Base-by-base conservation (phyloP, 164 flowering plant species). In the Kalanchoe fedtschenkoi region DNA sequence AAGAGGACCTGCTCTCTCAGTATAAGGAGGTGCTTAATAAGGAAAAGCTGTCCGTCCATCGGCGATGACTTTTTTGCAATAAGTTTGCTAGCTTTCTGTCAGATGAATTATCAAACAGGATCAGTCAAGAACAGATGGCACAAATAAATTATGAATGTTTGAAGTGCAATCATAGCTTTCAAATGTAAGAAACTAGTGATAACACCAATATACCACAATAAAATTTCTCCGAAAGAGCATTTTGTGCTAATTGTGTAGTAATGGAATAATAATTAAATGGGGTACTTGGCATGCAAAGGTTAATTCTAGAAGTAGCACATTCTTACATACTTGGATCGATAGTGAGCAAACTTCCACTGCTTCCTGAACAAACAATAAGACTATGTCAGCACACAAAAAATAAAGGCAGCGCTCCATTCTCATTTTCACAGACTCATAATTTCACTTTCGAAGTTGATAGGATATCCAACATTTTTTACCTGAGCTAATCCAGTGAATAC, bases 401-500 rank as follows among this genome's bases (percentile, higher is more conserved):
- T 29, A 26, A 1, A 62, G 32, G 33, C 15, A 37, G 33, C 8
- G 44, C 34, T n/a, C 35, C 34, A 39, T 38, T 44, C 32, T 16
- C 9, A 35, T 47, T 22, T 61, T 29, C 34, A 38, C 33, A 68
- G 24, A 34, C 24, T 4, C 37, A 68, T 19, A 59, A 30, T 19
- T 19, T 19, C 24, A 46, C 19, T 43, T 1, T 61, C 13, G n/a
- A 61, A 32, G 13, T 54, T n/a, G 32, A 24, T n/a, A 43, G 29
- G 13, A 8, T 28, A 8, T 3, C 63, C 61, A n/a, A 47, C 62
- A 22, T 53, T 43, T 53, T 42, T 41, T 70, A 85, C 99, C 99
- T 95, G 99, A 29, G 99, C 99, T 69, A 95, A 76, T 35, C 99
- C 99, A 64, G 99, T 91, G 80, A 95, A 95, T 61, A 95, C 97